Base-by-base conservation (phyloP, 2,329 filamentous ascomycete species). In the Colletotrichum australisinense region DNA sequence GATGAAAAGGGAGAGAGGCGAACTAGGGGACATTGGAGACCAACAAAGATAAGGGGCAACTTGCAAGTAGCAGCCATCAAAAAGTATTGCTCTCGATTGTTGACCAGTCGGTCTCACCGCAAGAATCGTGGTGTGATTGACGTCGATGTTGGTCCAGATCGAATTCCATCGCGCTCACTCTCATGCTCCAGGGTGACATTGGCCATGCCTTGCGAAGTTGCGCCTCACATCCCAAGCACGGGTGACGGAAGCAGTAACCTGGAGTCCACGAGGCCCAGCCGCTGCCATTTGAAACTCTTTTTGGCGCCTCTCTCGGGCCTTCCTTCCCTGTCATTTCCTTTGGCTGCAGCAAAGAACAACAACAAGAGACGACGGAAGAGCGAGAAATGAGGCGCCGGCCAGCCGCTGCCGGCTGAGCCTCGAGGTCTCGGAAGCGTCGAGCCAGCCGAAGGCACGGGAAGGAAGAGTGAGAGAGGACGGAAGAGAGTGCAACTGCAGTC, bases 1-100 rank as follows among this genome's bases (percentile, higher is more conserved):
- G 26, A 62, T 69, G 42, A 52, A 30, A 62, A 66, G 67, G 67
- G 67, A 63, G 67, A 63, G 67, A 66, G 71, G 67, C 56, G 56
- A 55, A 66, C 46, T 56, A n/a, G 16, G 26, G 32, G 6, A 35
- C 8, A 22, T 28, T 22, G 64, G 32, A 28, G 46, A 8, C 22
- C 11, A n/a, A 68, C 28, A 72, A 52, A 28, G 46, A 62, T 38
- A 63, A 56, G 46, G 26, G 64, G 46, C 52, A n/a, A 53, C 24
- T n/a, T 22, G 32, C 26, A n/a, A 53, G 55, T n/a, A 16, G 32
- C 32, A 69, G 19, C 19, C 12, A 3, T 28, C 7, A 4, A 30
- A 24, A 30, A 64, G 28, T 32, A n/a, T 49, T 49, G 19, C 42
- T 49, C 42, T 49, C 19, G 19, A 49, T 49, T 49, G 19, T 49